Percentiles rank a stretch among this genome's conserved stretches.
Conservation (phyloP, 305 asterid species). For the Caryopteris hybrid region DNA sequence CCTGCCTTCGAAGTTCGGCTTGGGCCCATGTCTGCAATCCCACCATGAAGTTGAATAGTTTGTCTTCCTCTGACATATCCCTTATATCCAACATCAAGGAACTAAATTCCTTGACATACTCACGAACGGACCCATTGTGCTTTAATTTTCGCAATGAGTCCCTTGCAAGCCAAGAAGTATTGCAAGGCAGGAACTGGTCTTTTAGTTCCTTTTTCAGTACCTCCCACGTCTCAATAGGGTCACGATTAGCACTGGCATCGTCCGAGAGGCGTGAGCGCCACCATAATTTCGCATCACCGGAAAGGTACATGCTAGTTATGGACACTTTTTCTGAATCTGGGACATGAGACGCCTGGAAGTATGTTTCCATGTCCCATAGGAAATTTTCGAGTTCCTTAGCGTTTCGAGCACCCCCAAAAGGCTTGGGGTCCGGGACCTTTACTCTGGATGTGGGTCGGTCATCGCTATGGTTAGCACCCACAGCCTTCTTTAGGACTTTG, state of each 20-base stretch:
- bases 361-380: not conserved
- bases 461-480: too few relatives aligned
- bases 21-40: not conserved
- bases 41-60: conserved; percentile 7
- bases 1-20: not conserved
- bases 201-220: not conserved
- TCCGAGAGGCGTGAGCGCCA: not conserved
- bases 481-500: too few relatives aligned
- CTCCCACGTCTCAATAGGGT: not conserved
- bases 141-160: not conserved
- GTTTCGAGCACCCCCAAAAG: not conserved
- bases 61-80: not conserved
- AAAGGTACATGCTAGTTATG: not conserved
- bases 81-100: not conserved
- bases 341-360: not conserved
- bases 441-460: too few relatives aligned
- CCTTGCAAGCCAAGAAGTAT: not conserved
- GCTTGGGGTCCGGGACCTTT: not conserved
- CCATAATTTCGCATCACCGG: not conserved
- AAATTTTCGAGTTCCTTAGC: not conserved
- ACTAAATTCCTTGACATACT: not conserved
- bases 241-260: not conserved
- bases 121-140: not conserved
- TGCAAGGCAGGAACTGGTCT: not conserved
- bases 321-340: not conserved